Percentiles rank a stretch among this genome's conserved stretches.
phyloP scores from a whole-genome alignment of 352 stramenopile genomes.

The Globisporangium nunn region DNA sequence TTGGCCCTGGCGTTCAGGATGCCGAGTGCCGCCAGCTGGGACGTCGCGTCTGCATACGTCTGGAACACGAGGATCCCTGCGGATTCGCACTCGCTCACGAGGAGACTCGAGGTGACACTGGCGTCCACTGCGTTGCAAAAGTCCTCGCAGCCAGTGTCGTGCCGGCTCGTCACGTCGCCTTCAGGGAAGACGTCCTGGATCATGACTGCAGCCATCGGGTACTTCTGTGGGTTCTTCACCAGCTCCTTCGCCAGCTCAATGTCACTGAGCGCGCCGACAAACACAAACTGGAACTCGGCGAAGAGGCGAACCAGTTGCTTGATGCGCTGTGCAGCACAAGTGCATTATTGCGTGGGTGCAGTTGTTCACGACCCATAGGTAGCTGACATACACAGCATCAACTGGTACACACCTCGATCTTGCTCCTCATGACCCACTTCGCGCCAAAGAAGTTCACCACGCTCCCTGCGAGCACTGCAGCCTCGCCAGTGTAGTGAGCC shows the following conservation, averaged over 20 bases:
- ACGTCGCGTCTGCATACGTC: constrained; percentile 14
- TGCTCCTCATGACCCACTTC: constrained; percentile 8
- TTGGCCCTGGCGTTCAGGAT: constrained; percentile 8
- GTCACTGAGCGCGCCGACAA: constrained; percentile 15
- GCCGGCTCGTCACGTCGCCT: neutral
- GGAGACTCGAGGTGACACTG: neutral
- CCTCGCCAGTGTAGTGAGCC: neutral
- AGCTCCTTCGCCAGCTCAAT: constrained; percentile 10
- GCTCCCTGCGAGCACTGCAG: constrained; percentile 10
- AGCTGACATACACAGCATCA: neutral
- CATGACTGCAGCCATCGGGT: constrained; percentile 12
- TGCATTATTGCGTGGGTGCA: too few species aligned
- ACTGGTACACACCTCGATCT: constrained; percentile 5
- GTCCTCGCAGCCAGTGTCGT: neutral
- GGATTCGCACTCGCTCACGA: constrained; percentile 5
- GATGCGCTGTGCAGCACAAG: constrained; percentile 3
- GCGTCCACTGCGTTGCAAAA: too few species aligned
- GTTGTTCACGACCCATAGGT: too few species aligned
- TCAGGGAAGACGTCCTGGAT: constrained; percentile 14
- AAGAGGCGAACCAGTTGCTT: constrained; percentile 12
- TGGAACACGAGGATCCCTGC: constrained; percentile 6
- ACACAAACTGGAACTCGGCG: constrained; percentile 17
- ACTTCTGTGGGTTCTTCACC: constrained; percentile 5
- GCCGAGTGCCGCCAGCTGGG: constrained; percentile 3
- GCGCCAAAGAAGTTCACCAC: constrained; percentile 11